Evolutionary conservation across 164 flowering plant species (phyloP).

Genomic region (Liquidambar formosana): DNA sequence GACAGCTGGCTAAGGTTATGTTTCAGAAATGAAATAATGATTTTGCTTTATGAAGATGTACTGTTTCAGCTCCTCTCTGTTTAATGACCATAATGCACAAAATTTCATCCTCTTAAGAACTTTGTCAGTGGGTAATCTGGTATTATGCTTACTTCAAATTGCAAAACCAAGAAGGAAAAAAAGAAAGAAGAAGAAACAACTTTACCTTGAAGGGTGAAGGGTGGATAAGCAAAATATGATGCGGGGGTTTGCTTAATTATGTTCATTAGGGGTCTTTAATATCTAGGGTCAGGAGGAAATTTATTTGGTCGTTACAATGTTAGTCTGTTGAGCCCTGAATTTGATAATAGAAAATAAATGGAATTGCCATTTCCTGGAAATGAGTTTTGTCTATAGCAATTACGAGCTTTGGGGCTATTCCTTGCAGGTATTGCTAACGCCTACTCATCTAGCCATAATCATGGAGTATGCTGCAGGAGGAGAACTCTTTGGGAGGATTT

Average conservation of each 20-base stretch:
- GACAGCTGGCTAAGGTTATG: too few species aligned
- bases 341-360: background rate
- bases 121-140: background rate
- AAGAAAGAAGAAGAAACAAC: too few species aligned
- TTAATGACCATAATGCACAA: too few species aligned
- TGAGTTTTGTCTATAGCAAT: background rate
- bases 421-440: conserved; percentile 68
- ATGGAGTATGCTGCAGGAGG: conserved; percentile 95
- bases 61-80: too few species aligned
- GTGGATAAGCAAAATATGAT: background rate
- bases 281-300: too few species aligned
- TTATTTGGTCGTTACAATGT: too few species aligned
- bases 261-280: too few species aligned
- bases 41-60: too few species aligned
- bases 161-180: background rate
- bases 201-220: background rate
- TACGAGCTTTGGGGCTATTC: background rate
- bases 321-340: too few species aligned
- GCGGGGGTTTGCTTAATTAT: background rate
- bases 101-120: background rate
- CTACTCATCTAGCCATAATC: conserved; percentile 81
- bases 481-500: conserved; percentile 78
- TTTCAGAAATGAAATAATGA: too few species aligned
- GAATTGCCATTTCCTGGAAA: background rate
- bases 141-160: background rate